Evolutionary conservation across 257 asterid species (phyloP).

Genomic region (Salvia splendens): DNA sequence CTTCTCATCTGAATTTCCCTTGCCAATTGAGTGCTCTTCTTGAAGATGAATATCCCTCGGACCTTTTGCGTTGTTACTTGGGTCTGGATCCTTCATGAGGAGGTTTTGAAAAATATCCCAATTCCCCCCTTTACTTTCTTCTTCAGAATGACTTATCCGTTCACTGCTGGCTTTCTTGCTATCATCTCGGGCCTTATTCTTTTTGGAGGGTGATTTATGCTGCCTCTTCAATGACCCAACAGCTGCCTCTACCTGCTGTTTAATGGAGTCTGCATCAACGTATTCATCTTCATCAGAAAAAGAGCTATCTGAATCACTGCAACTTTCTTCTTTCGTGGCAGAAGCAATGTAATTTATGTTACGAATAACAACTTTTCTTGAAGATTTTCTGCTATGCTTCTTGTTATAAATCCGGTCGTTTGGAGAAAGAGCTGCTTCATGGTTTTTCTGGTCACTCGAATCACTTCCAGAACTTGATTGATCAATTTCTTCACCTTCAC

Average conservation of each 20-base stretch:
- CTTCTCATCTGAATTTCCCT: constrained; percentile 33
- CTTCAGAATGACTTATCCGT: constrained; percentile 36
- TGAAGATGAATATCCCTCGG: constrained; percentile 33
- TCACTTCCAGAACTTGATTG: constrained; percentile 48
- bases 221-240: constrained; percentile 58
- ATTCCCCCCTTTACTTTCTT: constrained; percentile 45
- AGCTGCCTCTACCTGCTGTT: constrained; percentile 62
- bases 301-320: constrained; percentile 40
- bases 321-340: constrained; percentile 46
- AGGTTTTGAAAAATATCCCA: constrained; percentile 84
- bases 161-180: constrained; percentile 40
- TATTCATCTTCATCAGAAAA: constrained; percentile 52
- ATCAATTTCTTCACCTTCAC: constrained; percentile 36
- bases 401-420: constrained; percentile 38
- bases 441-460: constrained; percentile 49
- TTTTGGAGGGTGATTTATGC: constrained; percentile 44
- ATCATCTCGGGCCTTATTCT: constrained; percentile 42
- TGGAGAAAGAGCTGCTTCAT: constrained; percentile 36
- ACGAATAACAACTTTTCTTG: constrained; percentile 75
- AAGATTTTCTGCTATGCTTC: constrained; percentile 52
- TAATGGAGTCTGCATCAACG: constrained; percentile 48
- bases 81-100: constrained; percentile 66
- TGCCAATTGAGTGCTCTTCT: constrained; percentile 36
- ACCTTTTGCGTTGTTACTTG: constrained; percentile 36
- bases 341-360: constrained; percentile 78